A percentile compares a stretch with the other conserved stretches of the same genome.
Conservation (phyloP, 371 early-diverging fungal genomes). For the Lichtheimia corymbifera region DNA sequence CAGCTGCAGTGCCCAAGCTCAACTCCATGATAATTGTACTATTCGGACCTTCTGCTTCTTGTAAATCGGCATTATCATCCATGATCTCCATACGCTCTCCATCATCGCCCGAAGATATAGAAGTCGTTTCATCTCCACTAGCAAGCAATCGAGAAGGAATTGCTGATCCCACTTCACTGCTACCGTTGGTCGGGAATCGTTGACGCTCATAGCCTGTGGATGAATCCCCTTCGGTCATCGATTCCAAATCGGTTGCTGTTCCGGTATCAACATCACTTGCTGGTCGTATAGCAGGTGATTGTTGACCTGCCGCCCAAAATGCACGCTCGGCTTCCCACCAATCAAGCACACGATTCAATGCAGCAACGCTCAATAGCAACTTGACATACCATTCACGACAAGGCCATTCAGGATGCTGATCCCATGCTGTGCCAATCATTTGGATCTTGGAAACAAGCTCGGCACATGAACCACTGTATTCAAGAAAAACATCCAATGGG, state of each 20-base stretch:
- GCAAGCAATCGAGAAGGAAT: constrained; percentile 1
- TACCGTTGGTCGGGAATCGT: constrained; percentile 12
- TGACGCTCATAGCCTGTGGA: constrained; percentile 1
- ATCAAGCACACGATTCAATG: constrained; percentile 59
- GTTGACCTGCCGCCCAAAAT: constrained; percentile 31
- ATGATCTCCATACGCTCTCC: constrained; percentile 21
- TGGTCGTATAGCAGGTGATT: constrained; percentile 4
- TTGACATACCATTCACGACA: constrained; percentile 59
- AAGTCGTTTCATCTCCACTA: constrained; percentile 2
- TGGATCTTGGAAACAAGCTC: constrained; percentile 57
- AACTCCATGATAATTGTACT: constrained; percentile 66
- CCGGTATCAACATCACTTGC: constrained; percentile 18
- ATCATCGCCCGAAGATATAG: constrained; percentile 15
- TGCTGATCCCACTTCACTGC: constrained; percentile 1
- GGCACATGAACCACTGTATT: constrained; percentile 53
- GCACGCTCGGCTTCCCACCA: constrained; percentile 65
- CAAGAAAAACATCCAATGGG: constrained; percentile 51
- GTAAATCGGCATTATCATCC: constrained; percentile 34
- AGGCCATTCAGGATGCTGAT: constrained; percentile 58
- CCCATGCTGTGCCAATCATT: constrained; percentile 51
- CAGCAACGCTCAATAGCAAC: constrained; percentile 56
- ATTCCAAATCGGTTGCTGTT: constrained; percentile 15
- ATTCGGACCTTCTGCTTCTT: constrained; percentile 59
- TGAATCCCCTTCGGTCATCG: constrained; percentile 10
- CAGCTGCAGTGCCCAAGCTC: constrained; percentile 42